Evolutionary conservation across 805 yeast genomes (phyloP), one percentile per base, ranked within the genome.

Genomic region (Lachancea quebecensis): DNA sequence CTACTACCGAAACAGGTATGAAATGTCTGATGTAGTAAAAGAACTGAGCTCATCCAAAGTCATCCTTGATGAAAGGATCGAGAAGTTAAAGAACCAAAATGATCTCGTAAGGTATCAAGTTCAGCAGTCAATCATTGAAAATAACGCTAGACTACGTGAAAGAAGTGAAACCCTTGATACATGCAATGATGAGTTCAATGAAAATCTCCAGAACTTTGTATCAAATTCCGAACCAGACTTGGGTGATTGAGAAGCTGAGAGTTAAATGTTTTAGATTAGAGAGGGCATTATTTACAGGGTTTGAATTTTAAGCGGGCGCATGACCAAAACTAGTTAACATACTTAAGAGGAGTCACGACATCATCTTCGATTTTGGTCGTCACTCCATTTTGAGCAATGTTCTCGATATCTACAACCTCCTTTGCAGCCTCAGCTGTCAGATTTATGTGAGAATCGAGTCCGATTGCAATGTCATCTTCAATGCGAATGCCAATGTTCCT

Each of bases 401-500:
- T 66, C 62, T 90, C 96, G 38, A 91, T 78, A 55, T 91, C 98
- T 1, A 58, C 75, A 30, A 91, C 73, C 60, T 91, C 97, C 63
- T 93, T 93, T 3, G 81, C 83, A 28, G 96, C 91, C 51, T 84
- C 91, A 8, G 75, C 78, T 1, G 97, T 86, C 53, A 93, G 70
- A 35, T 76, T 76, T 10, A 77, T 79, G 51, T 73, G 74, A 2
- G 67, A 64, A 15, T 71, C 67, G n/a, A 72, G 60, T 0, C 95
- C 95, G 32, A 90, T 78, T 0, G 84, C 95, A 32, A 91, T 75
- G 62, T 93, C 90, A 67, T 93, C 99, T 65, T 93, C 99, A 29
- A 93, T 85, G 56, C 99, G 79, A 21, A 93, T 85, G 1, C 98
- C 99, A 41, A 93, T 82, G 28, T 90, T 90, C 57, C 86, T 82